Evolutionary conservation across 2,329 filamentous ascomycete species (phyloP), one percentile per base, ranked within the genome.

Genomic region (Pseudodiploospora longispora): DNA sequence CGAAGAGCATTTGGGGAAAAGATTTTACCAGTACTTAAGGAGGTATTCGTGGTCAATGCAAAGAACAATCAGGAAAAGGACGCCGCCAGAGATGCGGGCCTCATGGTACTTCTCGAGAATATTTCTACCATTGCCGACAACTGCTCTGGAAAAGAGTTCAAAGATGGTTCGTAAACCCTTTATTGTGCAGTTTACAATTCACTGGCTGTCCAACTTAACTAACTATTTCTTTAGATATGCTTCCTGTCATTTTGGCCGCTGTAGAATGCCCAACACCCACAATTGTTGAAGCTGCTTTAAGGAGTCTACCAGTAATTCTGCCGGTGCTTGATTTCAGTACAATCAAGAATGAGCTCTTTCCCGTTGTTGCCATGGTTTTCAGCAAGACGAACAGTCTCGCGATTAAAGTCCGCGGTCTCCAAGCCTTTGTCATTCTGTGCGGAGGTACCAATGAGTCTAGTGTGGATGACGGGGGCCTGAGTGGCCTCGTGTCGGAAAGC

Each of bases 261-360:
- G 76, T 98, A 43, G 88, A 95, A 55, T 95, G 89, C 7, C 78
- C 87, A 1, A 96, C 90, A 0, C 93, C 95, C 53, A 84, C 85
- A 1, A 73, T 98, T 10, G 85, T 96, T 0, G 93, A 97, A 64
- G 85, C 86, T 4, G 83, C 89, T 3, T 71, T 98, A 10, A 78
- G 84, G 40, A 86, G 83, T 29, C 68, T 98, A 5, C 83, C 88
- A 2, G 74, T 80, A 1, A 78, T 96, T n/a, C 69, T 97, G 5
- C 87, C 89, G 1, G 80, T 93, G 3, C 79, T 98, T 6, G 93
- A 98, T 64, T 97, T 96, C 54, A 94, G 85, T 53, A 97, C 91
- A 0, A 90, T 96, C 56, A 98, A 97, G 65, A 93, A 95, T 55
- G 91, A 97, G 50, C 75, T 98, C 1, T 98, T 98, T 62, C 93